Evolutionary conservation across 2,329 filamentous ascomycete species (phyloP).

Genomic region (Pestalotiopsis sp.): DNA sequence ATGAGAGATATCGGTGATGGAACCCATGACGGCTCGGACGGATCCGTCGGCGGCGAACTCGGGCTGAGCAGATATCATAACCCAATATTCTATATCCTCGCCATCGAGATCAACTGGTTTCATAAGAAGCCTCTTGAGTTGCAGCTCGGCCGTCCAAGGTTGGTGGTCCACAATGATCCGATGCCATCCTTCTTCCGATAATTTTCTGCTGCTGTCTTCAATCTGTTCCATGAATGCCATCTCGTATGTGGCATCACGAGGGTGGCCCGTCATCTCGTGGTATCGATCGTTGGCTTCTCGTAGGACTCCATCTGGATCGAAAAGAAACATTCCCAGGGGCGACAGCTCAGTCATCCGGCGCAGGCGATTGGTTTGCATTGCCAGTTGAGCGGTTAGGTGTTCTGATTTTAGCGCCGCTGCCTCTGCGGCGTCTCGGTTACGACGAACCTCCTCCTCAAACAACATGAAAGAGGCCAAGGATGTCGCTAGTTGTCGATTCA

Average conservation of each 20-base stretch:
- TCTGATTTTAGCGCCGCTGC: constrained; percentile 37
- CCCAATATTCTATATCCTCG: constrained; percentile 46
- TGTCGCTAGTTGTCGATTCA: constrained; percentile 56
- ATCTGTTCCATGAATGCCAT: constrained; percentile 46
- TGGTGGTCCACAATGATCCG: constrained; percentile 35
- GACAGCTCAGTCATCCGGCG: constrained; percentile 41
- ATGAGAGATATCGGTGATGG: constrained; percentile 46
- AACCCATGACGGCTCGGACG: constrained; percentile 41
- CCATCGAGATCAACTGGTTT: constrained; percentile 36
- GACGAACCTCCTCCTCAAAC: constrained; percentile 66
- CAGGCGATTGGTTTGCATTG: constrained; percentile 38
- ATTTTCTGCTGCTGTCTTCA: constrained; percentile 33
- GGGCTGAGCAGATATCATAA: constrained; percentile 39
- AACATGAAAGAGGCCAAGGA: constrained; percentile 67
- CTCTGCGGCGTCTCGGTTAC: constrained; percentile 41
- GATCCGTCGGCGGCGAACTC: constrained; percentile 36
- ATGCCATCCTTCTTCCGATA: constrained; percentile 41
- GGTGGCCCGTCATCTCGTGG: constrained; percentile 49
- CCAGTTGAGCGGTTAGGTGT: constrained; percentile 35
- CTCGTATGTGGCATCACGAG: constrained; percentile 37
- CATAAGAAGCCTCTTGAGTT: constrained; percentile 37
- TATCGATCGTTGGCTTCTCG: constrained; percentile 49
- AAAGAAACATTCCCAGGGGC: constrained; percentile 41
- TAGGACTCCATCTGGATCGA: constrained; percentile 42
- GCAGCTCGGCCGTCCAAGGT: constrained; percentile 44